Base-by-base conservation (phyloP, 441 rosid species). In the Rhodomyrtus psidioides region DNA sequence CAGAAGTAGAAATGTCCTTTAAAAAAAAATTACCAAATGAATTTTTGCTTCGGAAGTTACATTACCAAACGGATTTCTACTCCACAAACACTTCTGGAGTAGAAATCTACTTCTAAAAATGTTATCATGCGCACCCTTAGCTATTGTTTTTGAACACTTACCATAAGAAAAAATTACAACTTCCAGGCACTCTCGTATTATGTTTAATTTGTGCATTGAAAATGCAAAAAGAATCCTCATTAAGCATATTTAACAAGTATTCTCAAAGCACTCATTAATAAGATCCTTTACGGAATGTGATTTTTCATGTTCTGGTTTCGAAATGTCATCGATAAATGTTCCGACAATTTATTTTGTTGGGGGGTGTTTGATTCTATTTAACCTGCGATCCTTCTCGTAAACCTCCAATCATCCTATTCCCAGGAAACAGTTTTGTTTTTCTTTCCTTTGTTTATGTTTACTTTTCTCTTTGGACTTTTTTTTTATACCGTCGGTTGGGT, bases 301-400 rank as follows among this genome's bases (percentile, higher is more conserved):
- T 4, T 53, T 44, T 83, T 27, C 87, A 84, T 65, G 39, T 85
- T 85, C 88, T 88, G 75, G 86, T 83, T 88, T 88, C 87, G 85
- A 89, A 88, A 88, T 86, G 88, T 85, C 91, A 85, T 91, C 56
- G 91, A 88, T 86, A 90, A 87, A 88, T 91, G 94, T 89, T 91
- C 94, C 94, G 54, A 51, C 82, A 49, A 27, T 76, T 53, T 15
- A 5, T 60, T 56, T 6, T 6, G 46, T 17, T 34, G 34, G 34
- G 27, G 88, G 79, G 14, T 39, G 79, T 70, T 70, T 39, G 79
- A 39, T 70, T 70, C 79, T 21, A 39, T 70, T 70, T 49, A 39
- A 70, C 79, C n/a, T 34, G 21, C 12, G n/a, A 39, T 70, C 79
- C 49, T 21, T 44, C 79, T 39, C 79, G 79, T 70, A 70, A 70